Base-by-base conservation (phyloP, 1,139 yeast genomes). In the Debaryomyces subglobosus region DNA sequence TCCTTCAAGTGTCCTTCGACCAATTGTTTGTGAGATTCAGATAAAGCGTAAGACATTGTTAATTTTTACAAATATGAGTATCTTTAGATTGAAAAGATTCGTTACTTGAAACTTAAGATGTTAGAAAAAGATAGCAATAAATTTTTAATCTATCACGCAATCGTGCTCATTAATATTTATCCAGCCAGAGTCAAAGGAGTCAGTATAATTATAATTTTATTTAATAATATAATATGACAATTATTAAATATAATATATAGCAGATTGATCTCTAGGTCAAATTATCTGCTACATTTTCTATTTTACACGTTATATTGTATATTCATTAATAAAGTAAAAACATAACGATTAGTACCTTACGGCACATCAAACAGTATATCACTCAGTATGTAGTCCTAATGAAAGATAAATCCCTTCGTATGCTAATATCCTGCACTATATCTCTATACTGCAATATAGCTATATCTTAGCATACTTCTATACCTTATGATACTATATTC, bases 1-100 rank as follows among this genome's bases (percentile, higher is more conserved):
- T 85, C 89, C 62, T 78, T 76, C 62, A 86, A 76, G 63, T 82
- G 88, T 62, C 84, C 85, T 64, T 84, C 84, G 59, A 86, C 84
- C 71, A 85, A 71, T 58, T 81, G 77, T 69, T 78, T 79, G 74
- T 85, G 91, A 44, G 85, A 63, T 58, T 81, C 81, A 45, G 90
- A 82, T 65, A 85, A 73, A 57, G 87, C 84, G 84, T 84, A 84
- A 50, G 81, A 58, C 77, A 71, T 71, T 50, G 38, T 52, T 36
- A 32, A 25, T 25, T 25, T 10, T 25, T 25, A 25, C 29, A 36
- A n/a, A 15, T 44, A 43, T 5, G n/a, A n/a, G 29, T 39, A 39
- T 21, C 18, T 16, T 16, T 16, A 18, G 32, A n/a, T 3, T 15
- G 27, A 21, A 25, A 29, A 29, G 21, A 27, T 27, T 16, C 15